Evolutionary conservation across 1,284 basidiomycete genomes (phyloP).

Genomic region (Taiwanofungus camphoratus): DNA sequence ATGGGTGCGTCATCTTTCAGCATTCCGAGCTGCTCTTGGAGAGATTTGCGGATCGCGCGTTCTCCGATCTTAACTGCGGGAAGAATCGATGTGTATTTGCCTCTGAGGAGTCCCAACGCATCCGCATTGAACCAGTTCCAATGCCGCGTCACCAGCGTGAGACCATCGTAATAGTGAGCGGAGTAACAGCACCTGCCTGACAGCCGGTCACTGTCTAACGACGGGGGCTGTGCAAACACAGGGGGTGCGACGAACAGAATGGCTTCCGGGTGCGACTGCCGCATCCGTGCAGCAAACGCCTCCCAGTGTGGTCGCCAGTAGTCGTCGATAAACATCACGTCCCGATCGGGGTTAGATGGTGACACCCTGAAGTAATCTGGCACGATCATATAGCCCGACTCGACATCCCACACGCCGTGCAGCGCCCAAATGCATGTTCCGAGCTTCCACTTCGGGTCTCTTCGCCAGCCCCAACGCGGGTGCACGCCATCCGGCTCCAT

Average conservation of each 20-base stretch:
- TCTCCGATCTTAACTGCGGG: constrained; percentile 78
- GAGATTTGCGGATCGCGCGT: constrained; percentile 71
- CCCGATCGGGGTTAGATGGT: constrained; percentile 22
- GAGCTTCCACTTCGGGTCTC: constrained; percentile 73
- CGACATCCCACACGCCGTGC: constrained; percentile 89
- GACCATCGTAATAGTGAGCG: constrained; percentile 93
- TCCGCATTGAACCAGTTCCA: constrained; percentile 99
- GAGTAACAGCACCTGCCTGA: constrained; percentile 74
- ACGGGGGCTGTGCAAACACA: constrained; percentile 81
- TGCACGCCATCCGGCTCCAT: constrained; percentile 43
- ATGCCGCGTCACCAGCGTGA: constrained; percentile 78
- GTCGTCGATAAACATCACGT: constrained; percentile 70
- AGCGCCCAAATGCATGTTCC: constrained; percentile 90
- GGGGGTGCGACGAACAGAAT: constrained; percentile 92
- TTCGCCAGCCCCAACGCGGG: constrained; percentile 76
- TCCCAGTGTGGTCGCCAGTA: constrained; percentile 83
- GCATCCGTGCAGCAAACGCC: constrained; percentile 60
- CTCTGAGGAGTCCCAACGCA: constrained; percentile 84
- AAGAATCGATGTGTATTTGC: constrained; percentile 73
- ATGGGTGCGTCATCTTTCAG: constrained; percentile 70
- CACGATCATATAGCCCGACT: constrained; percentile 60
- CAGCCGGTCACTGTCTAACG: constrained; percentile 55
- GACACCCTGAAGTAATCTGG: constrained; percentile 73
- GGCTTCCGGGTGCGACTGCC: constrained; percentile 73
- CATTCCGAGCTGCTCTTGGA: constrained; percentile 82